Conservation (phyloP, 768 basidiomycete species). For the Mycena venus region DNA sequence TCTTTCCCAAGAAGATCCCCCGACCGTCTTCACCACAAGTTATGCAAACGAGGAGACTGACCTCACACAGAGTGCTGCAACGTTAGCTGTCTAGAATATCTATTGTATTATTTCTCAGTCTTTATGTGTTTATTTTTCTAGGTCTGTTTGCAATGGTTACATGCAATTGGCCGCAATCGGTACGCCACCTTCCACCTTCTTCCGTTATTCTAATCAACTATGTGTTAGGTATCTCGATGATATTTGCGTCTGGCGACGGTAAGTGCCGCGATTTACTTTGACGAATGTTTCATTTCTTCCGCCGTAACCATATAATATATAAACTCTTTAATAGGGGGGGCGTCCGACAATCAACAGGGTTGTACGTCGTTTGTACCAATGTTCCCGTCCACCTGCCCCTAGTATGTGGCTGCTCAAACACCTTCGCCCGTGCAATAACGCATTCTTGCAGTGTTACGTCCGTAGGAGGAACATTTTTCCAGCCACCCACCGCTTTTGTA, state of each 20-base stretch:
- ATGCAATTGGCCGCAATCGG: slow-evolving; percentile 24
- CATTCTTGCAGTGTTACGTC: slow-evolving; percentile 17
- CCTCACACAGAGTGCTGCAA: slow-evolving; percentile 8
- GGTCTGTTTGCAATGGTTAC: slow-evolving; percentile 23
- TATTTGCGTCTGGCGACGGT: slow-evolving; percentile 26
- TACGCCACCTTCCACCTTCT: neutral
- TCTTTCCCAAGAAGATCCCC: slow-evolving; percentile 18
- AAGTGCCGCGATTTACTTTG: neutral
- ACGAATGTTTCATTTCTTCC: slow-evolving; percentile 3
- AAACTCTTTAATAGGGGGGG: slow-evolving; percentile 10
- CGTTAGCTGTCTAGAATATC: slow-evolving; percentile 2
- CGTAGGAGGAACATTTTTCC: slow-evolving; percentile 22
- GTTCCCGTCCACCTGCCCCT: slow-evolving; percentile 23
- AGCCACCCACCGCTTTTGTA: slow-evolving; percentile 21
- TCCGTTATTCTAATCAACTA: neutral
- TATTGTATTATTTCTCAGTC: neutral
- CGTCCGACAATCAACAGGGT: neutral
- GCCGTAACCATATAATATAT: neutral
- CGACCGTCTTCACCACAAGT: slow-evolving; percentile 23
- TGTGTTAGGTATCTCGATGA: slow-evolving; percentile 22
- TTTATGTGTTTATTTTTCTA: neutral
- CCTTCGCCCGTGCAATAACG: neutral
- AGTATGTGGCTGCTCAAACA: slow-evolving; percentile 12
- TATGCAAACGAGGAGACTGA: slow-evolving; percentile 14
- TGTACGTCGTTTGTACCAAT: slow-evolving; percentile 22